Conservation (phyloP, 352 stramenopile genomes). For the Thraustochytrium sp. region DNA sequence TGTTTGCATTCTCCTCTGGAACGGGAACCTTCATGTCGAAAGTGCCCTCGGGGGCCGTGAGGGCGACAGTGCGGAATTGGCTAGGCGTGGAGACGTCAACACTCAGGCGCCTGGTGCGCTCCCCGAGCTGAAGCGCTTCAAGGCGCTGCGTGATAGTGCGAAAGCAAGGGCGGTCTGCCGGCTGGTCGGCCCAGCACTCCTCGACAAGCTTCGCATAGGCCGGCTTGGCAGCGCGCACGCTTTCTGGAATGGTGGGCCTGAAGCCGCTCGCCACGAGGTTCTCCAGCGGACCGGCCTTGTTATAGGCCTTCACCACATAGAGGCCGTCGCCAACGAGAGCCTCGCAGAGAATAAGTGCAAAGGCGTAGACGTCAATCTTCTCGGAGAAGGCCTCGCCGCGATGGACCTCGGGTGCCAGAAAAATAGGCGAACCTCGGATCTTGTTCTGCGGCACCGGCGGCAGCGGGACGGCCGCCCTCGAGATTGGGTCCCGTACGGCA, state of each 20-base stretch:
- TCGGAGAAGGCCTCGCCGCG: slow-evolving; percentile 31
- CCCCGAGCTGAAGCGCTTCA: not conserved
- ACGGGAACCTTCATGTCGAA: no score
- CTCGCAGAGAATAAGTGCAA: slow-evolving; percentile 49
- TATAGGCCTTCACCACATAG: slow-evolving; percentile 11
- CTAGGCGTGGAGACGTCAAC: no score
- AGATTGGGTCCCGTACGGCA: not conserved
- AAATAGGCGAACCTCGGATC: slow-evolving; percentile 56
- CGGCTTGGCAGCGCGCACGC: not conserved
- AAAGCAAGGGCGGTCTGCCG: slow-evolving; percentile 19
- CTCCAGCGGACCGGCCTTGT: not conserved
- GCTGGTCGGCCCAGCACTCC: slow-evolving; percentile 25
- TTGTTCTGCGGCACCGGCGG: not conserved
- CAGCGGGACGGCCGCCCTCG: not conserved
- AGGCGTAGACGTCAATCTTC: slow-evolving; percentile 50
- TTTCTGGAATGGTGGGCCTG: slow-evolving; percentile 3
- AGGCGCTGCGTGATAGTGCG: not conserved
- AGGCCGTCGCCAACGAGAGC: slow-evolving; percentile 14
- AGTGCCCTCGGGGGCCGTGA: no score
- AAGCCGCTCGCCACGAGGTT: not conserved
- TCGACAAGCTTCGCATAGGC: not conserved
- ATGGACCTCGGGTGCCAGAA: slow-evolving; percentile 67
- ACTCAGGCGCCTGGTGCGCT: no score
- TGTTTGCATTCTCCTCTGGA: no score
- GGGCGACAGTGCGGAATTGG: no score